Base-by-base conservation (phyloP, 768 basidiomycete genomes). In the Sporobolomyces phaffii region DNA sequence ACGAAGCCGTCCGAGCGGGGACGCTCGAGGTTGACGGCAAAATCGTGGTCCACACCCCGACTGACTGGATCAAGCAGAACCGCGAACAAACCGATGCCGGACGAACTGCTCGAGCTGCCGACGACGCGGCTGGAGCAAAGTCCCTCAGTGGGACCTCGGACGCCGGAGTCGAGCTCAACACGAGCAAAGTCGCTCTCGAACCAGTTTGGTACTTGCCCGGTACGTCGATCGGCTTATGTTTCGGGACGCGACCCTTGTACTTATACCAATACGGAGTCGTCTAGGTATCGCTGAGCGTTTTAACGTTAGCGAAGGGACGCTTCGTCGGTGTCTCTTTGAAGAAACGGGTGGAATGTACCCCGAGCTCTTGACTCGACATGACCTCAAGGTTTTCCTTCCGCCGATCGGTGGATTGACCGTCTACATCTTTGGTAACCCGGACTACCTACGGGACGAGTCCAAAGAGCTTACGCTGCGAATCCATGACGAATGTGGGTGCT, bases 131-230 rank as follows among this genome's bases (percentile, higher is more conserved):
- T 1, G 50, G 38, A 20, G 67, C 31, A 69, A 73, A 49, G 48
- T 63, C 75, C 5, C 56, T 70, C 13, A 45, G 51, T 11, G 65
- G 58, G 6, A 31, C 11, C 28, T 76, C 74, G 15, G 77, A 78
- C 58, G 84, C 86, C 11, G 93, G 94, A 9, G 84, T 97, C 22
- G 94, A 98, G 80, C 84, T 97, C 17, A 84, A 80, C 50, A 84
- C 88, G n/a, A 86, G 85, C 76, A 97, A 97, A 79, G 93, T 92
- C 0, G 93, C 94, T 0, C 87, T 97, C 11, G 94, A 97, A 75
- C 94, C 93, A 0, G 92, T 97, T 18, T 97, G 93, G 93, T 90
- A 88, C 76, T 80, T 96, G 1, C 93, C 93, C 48, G 91, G 91
- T 15, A 31, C 10, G 61, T 33, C 10, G 26, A 50, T 31, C 10